A percentile compares a stretch with the other conserved stretches of the same genome.
phyloP scores from a whole-genome alignment of 257 asterid species.

The Lithospermum erythrorhizon region DNA sequence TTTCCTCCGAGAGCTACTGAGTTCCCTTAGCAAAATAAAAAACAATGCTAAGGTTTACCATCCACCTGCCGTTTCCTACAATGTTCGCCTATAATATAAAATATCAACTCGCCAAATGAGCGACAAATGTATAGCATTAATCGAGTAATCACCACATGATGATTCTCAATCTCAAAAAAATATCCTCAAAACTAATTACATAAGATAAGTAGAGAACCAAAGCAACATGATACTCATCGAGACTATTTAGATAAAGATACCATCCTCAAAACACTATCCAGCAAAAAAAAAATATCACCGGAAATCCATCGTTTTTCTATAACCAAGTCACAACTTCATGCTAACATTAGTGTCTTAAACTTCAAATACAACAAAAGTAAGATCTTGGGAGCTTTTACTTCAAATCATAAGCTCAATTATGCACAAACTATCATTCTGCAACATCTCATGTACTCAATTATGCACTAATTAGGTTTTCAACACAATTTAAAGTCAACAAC shows the following conservation, averaged over 20 bases:
- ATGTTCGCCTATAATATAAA: too few species aligned
- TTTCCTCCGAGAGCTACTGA: background rate
- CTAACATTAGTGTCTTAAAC: background rate
- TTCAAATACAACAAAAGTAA: background rate
- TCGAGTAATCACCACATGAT: background rate
- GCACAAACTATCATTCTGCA: background rate
- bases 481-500: background rate
- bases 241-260: background rate
- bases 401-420: background rate
- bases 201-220: background rate
- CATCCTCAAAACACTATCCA: too few species aligned
- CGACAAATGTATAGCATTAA: background rate
- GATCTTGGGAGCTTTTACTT: background rate
- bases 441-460: background rate
- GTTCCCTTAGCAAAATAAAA: background rate
- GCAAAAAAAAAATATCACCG: too few species aligned
- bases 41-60: background rate
- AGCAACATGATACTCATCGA: background rate
- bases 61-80: background rate
- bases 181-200: background rate
- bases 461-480: background rate
- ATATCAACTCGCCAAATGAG: background rate
- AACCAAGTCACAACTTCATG: too few species aligned
- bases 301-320: too few species aligned
- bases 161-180: background rate